Conservation (phyloP, 2,329 filamentous ascomycete genomes). For the Atkinsonella hypoxylon region DNA sequence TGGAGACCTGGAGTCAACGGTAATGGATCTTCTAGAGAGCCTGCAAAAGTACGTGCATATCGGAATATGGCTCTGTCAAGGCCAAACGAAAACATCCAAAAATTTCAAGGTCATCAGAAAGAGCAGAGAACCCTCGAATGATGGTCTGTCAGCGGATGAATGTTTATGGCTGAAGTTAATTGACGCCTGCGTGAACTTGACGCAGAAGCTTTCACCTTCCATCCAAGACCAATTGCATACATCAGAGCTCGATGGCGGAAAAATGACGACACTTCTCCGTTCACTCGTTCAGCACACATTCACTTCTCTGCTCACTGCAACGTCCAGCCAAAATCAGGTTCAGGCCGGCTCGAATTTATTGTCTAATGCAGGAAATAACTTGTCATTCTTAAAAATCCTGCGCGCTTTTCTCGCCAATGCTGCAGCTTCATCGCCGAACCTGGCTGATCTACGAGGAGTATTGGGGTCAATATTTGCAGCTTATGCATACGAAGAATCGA, state of each 20-base stretch:
- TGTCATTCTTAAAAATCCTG: conserved; percentile 80
- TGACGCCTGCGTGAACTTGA: conserved; percentile 49
- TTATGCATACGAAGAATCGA: conserved; percentile 88
- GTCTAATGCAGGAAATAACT: conserved; percentile 36
- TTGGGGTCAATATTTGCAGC: conserved; percentile 85
- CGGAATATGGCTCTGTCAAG: conserved; percentile 90
- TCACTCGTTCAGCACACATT: conserved; percentile 82
- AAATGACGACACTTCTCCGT: conserved; percentile 56
- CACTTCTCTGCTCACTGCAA: conserved; percentile 70
- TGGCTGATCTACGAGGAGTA: conserved; percentile 77
- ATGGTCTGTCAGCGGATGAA: conserved; percentile 41
- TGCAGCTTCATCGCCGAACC: conserved; percentile 67
- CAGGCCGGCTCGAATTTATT: conserved; percentile 22
- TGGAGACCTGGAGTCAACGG: conserved; percentile 44
- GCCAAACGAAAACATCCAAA: conserved; percentile 56
- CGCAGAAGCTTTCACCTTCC: conserved; percentile 48
- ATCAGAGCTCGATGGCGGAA: conserved; percentile 39
- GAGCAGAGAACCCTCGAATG: conserved; percentile 31
- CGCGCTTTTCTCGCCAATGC: conserved; percentile 80
- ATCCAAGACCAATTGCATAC: conserved; percentile 26
- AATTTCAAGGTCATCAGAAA: conserved; percentile 35
- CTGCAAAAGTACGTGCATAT: conserved; percentile 85
- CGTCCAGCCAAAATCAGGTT: conserved; percentile 37
- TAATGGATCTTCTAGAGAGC: conserved; percentile 61
- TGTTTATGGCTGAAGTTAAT: conserved; percentile 49